Conservation (phyloP, 2,329 filamentous ascomycete genomes). For the Aureobasidium sp. region DNA sequence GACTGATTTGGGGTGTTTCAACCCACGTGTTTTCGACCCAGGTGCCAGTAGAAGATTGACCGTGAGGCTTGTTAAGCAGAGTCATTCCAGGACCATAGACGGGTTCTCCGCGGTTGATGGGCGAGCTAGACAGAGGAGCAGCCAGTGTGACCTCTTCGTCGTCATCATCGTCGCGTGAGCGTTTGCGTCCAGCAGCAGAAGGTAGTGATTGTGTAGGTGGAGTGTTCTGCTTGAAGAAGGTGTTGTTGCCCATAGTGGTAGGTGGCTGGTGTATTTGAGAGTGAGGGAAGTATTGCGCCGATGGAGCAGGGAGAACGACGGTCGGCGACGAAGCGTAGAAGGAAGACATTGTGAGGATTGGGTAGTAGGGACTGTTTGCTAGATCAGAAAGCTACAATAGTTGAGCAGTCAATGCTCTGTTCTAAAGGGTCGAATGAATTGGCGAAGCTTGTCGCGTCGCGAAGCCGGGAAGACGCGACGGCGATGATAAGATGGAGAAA, state of each 20-base stretch:
- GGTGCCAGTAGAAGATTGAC: conserved; percentile 60
- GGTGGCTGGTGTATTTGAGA: conserved; percentile 22
- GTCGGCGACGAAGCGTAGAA: conserved; percentile 43
- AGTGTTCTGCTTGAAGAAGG: conserved; percentile 15
- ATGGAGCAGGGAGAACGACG: conserved; percentile 39
- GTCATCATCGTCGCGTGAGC: conserved; percentile 69
- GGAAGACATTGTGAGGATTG: conserved; percentile 20
- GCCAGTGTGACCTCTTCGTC: conserved; percentile 49
- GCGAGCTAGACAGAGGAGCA: conserved; percentile 38
- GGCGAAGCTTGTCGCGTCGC: conserved; percentile 14
- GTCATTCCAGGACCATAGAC: conserved; percentile 67
- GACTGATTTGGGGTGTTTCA: conserved; percentile 40
- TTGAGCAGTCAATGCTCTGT: neutral
- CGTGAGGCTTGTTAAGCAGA: conserved; percentile 56
- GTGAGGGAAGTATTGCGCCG: conserved; percentile 26
- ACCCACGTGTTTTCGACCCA: conserved; percentile 50
- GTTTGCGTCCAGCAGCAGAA: conserved; percentile 59
- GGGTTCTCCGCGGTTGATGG: conserved; percentile 58
- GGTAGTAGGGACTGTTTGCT: conserved; percentile 22
- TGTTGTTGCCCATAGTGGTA: conserved; percentile 16
- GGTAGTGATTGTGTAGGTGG: conserved; percentile 26
- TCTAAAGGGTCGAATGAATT: neutral
- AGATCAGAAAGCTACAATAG: conserved; percentile 12
- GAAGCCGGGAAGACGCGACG: conserved; percentile 7
- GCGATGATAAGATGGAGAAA: conserved; percentile 8